Base-by-base conservation (phyloP, 805 yeast species). In the Sugiyamaella valdiviana region DNA sequence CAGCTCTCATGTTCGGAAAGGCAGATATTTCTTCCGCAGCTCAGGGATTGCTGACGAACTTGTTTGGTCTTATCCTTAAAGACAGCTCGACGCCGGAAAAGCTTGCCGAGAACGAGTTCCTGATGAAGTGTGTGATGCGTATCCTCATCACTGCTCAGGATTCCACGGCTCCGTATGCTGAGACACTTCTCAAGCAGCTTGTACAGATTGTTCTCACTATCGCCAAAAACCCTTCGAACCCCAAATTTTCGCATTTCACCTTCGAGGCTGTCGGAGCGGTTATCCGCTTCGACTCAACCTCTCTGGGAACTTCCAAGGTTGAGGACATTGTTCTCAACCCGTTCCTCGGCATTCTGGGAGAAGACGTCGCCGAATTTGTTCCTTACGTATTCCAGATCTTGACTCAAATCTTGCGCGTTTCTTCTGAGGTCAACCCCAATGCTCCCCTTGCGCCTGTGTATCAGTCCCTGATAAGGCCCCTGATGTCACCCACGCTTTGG, bases 331-430 rank as follows among this genome's bases (percentile, higher is more conserved):
- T 86, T 29, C 74, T 90, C 58, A 91, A 95, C 6, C 73, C 80
- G 1, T 71, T 86, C 49, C 68, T 90, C 51, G 67, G 68, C 1
- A 78, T 90, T 23, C 71, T 93, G 48, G 82, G 85, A 17, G 80
- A 80, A 44, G 98, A 93, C 58, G 85, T 93, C 41, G 91, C 90
- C 58, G 99, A 93, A 68, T 93, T 93, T 63, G 81, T 86, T 15
- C 97, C 98, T 9, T 93, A 93, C 61, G 81, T 84, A 5, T 84
- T 95, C 67, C 99, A 93, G 69, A 74, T 93, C n/a, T 71, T 93
- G 50, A 82, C 97, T 1, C 88, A 70, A 62, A 65, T 86, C 54
- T 71, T 93, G 40, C 95, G 85, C 56, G 69, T 71, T 17, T 57
- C 58, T 45, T 63, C 65, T 12, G 73, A 76, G 38, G 85, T 85